Conservation (phyloP, 306 rosid species). For the Alnus rubra region DNA sequence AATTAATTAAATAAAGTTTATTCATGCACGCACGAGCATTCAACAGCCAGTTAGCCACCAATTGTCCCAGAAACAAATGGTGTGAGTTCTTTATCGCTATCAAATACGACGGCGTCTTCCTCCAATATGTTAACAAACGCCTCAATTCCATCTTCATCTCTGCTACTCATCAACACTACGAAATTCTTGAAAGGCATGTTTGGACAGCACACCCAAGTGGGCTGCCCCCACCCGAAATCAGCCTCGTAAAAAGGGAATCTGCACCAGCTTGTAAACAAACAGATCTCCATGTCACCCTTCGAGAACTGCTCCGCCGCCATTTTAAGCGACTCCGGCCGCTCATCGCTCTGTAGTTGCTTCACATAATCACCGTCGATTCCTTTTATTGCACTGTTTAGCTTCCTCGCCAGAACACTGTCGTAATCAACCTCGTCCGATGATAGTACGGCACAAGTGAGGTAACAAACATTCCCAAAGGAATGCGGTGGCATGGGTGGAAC, state of each 20-base stretch:
- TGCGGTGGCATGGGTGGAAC: not conserved
- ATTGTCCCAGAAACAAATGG: not conserved
- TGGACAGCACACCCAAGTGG: not conserved
- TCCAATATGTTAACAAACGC: not conserved
- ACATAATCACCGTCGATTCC: not conserved
- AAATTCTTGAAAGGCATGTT: not conserved
- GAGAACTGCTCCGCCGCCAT: not conserved
- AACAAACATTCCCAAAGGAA: constrained; percentile 8
- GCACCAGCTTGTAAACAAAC: constrained; percentile 3
- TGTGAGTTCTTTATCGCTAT: not conserved
- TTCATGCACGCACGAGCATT: too few species aligned
- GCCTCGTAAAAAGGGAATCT: not conserved
- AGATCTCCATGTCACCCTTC: not conserved
- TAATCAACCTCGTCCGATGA: not conserved
- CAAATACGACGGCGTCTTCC: not conserved
- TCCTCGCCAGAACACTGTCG: not conserved
- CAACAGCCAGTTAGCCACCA: not conserved
- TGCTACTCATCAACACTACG: not conserved
- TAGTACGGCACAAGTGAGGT: not conserved
- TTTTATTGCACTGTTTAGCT: not conserved
- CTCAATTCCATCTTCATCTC: not conserved
- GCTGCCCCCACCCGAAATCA: not conserved
- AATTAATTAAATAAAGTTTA: too few species aligned
- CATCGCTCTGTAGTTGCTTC: not conserved
- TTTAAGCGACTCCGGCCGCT: not conserved